Evolutionary conservation across 495 filamentous ascomycete species (phyloP).

Genomic region (Astrocystis sublimbata): DNA sequence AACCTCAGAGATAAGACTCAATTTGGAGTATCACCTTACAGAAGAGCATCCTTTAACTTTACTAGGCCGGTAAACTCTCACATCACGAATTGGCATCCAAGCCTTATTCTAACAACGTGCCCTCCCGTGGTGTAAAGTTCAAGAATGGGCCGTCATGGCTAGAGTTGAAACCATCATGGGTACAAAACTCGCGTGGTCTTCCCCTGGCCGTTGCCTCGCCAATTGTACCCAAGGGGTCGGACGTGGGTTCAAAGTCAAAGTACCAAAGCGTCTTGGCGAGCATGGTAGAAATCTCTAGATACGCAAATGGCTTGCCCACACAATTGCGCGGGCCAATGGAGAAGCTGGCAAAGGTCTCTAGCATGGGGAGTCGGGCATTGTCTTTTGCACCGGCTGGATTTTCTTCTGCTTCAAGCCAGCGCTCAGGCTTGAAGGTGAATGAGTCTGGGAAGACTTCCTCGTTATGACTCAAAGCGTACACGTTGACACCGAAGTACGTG

Average conservation of each 20-base stretch:
- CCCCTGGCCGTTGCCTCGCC: too few species aligned
- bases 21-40: too few species aligned
- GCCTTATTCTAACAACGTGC: too few species aligned
- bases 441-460: conserved; percentile 37
- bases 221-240: background rate
- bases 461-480: conserved; percentile 43
- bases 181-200: too few species aligned
- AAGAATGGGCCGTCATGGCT: too few species aligned
- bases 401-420: conserved; percentile 31
- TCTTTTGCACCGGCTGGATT: conserved; percentile 2
- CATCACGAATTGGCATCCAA: too few species aligned
- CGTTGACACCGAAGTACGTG: conserved; percentile 34
- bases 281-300: conserved; percentile 54
- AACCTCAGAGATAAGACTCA: too few species aligned
- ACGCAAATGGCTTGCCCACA: conserved; percentile 59
- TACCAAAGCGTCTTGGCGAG: conserved; percentile 47
- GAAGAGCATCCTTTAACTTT: too few species aligned
- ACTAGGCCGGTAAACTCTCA: too few species aligned
- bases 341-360: conserved; percentile 56
- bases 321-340: conserved; percentile 57
- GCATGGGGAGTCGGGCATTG: background rate
- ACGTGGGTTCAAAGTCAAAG: conserved; percentile 21
- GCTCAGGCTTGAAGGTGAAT: conserved; percentile 39
- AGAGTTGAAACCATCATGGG: too few species aligned
- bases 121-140: too few species aligned